Conservation (phyloP, 2,329 filamentous ascomycete genomes). For the Hypoxylon sp. region DNA sequence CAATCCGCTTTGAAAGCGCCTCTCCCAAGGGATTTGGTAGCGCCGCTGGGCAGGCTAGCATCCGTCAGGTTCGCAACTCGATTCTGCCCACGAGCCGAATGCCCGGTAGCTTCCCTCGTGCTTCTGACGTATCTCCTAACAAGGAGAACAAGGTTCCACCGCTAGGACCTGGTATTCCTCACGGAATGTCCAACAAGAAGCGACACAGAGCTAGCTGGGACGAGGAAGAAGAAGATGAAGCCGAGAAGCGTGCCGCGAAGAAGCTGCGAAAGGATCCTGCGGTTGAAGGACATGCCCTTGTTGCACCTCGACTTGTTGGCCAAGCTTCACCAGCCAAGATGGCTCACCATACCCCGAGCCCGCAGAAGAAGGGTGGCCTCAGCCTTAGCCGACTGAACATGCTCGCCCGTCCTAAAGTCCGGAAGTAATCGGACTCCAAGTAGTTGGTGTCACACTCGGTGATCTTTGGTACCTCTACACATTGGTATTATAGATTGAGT, state of each 20-base stretch:
- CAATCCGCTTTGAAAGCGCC: conserved; percentile 67
- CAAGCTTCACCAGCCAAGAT: conserved; percentile 55
- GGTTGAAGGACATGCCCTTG: conserved; percentile 65
- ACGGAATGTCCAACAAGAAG: conserved; percentile 76
- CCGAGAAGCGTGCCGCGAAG: conserved; percentile 66
- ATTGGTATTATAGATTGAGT: conserved; percentile 7
- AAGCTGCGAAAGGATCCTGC: conserved; percentile 65
- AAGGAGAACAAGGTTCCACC: conserved; percentile 56
- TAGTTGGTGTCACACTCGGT: background rate
- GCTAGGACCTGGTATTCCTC: conserved; percentile 62
- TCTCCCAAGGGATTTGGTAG: conserved; percentile 68
- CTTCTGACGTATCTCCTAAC: conserved; percentile 46
- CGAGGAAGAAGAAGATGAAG: conserved; percentile 66
- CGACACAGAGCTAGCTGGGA: conserved; percentile 70
- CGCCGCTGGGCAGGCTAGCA: conserved; percentile 69
- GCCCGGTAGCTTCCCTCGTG: conserved; percentile 68
- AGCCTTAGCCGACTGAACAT: conserved; percentile 72
- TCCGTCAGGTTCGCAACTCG: conserved; percentile 71
- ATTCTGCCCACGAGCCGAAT: conserved; percentile 60
- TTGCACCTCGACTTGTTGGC: conserved; percentile 62
- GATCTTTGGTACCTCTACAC: background rate
- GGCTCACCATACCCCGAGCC: conserved; percentile 56
- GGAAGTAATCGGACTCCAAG: conserved; percentile 56
- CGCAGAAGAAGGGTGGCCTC: conserved; percentile 64
- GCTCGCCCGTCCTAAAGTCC: conserved; percentile 71